A percentile compares a stretch with the other conserved stretches of the same genome.
phyloP scores from a whole-genome alignment of 139 green algal species.

The Ulvella scutata region DNA sequence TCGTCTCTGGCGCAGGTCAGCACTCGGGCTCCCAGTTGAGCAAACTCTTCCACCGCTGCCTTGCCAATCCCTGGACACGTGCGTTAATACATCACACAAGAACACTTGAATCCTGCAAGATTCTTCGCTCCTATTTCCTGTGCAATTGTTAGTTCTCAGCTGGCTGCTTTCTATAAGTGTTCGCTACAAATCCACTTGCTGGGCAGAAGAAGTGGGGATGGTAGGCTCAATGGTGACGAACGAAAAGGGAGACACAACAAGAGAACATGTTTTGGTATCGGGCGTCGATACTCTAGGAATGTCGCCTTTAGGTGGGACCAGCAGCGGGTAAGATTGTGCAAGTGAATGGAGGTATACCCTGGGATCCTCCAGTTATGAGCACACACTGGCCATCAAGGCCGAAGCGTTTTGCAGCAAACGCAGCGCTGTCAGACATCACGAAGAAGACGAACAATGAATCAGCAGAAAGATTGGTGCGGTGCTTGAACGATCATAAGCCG shows the following conservation, averaged over 20 bases:
- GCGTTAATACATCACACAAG: background rate
- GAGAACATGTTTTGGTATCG: background rate
- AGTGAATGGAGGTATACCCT: conserved; percentile 8
- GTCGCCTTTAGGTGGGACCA: background rate
- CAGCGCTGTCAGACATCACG: background rate
- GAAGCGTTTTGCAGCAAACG: background rate
- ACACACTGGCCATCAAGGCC: background rate
- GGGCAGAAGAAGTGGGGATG: background rate
- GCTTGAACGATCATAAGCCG: too few species aligned
- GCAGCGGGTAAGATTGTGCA: background rate
- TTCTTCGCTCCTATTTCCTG: too few species aligned
- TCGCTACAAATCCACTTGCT: background rate
- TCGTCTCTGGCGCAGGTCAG: conserved; percentile 30
- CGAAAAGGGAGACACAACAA: background rate
- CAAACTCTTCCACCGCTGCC: conserved; percentile 39
- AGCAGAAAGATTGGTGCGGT: too few species aligned
- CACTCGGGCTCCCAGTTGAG: conserved; percentile 24
- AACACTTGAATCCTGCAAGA: too few species aligned
- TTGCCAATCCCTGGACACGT: conserved; percentile 46
- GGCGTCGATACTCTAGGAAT: background rate
- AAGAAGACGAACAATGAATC: too few species aligned
- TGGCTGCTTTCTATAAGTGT: background rate
- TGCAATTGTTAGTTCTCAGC: background rate
- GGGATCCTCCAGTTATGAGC: conserved; percentile 47
- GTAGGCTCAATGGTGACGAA: background rate